Evolutionary conservation across 208 protist species (phyloP), one percentile per base, ranked within the genome.

Genomic region (Crithidia bombi): DNA sequence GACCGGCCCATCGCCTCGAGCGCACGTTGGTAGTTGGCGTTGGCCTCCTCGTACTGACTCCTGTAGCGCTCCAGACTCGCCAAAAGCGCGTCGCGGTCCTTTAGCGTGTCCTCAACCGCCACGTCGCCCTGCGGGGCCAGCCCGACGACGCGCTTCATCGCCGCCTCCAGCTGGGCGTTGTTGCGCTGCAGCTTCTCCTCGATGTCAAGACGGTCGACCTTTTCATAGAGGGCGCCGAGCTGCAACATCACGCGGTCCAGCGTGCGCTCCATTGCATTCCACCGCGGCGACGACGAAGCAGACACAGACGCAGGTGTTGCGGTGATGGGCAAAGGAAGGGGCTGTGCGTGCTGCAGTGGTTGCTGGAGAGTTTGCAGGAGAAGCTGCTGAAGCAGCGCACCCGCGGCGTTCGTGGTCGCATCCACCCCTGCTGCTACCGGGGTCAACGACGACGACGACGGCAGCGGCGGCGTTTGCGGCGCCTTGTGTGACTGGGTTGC

Each of bases 181-280:
- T 91, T 91, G 58, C 65, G 79, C 52, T 81, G 73, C 49, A 94
- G 66, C 7, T 72, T 75, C 28, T 70, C 73, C 3, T 80, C 74
- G 55, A 94, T 75, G 58, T 81, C 80, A 28, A 92, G 79, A 25
- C 81, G 82, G 69, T 91, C 83, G 28, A 94, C 49, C 43, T 90
- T 89, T 30, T 94, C 82, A 43, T 77, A 85, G 43, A 94, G 68
- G 28, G 79, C 74, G 23, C 73, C 55, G 32, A 93, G 65, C 49
- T 90, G 82, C 55, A 69, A 23, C 44, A 89, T 73, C 59, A 91
- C 43, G 1, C 82, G 72, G 26, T 87, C 73, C 26, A 90, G 44
- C 28, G 75, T 44, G 30, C 83, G 75, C 65, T 85, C 78, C 38
- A 90, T 15, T 19, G 43, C 26, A 4, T 51, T 62, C 50, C 38